phyloP scores from a whole-genome alignment of 768 basidiomycete species.

The Pulveroboletus sp. region DNA sequence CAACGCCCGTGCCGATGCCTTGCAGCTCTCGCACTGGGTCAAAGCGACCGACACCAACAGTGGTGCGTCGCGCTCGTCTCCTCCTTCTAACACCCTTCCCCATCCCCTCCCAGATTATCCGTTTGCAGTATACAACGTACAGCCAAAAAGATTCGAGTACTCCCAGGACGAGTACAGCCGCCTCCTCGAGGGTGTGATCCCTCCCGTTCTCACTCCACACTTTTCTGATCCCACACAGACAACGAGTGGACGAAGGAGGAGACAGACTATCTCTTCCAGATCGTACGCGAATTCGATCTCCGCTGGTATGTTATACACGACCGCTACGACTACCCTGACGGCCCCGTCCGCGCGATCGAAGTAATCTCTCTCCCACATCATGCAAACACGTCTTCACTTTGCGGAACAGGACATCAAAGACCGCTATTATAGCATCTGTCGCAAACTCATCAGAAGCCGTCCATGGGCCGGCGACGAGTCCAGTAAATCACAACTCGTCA shows the following conservation, averaged over 20 bases:
- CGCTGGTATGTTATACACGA: constrained; percentile 90
- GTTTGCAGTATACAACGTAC: constrained; percentile 81
- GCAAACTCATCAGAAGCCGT: constrained; percentile 78
- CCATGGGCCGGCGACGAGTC: constrained; percentile 84
- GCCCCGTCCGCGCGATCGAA: constrained; percentile 60
- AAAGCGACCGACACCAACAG: constrained; percentile 55
- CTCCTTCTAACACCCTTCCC: background rate
- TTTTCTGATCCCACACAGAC: constrained; percentile 41
- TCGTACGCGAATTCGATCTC: constrained; percentile 78
- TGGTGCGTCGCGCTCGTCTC: constrained; percentile 39
- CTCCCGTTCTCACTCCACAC: background rate
- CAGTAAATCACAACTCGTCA: constrained; percentile 60
- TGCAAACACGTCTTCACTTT: background rate
- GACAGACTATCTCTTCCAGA: constrained; percentile 84
- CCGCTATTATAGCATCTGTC: constrained; percentile 87
- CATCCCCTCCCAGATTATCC: constrained; percentile 52
- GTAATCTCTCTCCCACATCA: constrained; percentile 33
- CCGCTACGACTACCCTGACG: constrained; percentile 74
- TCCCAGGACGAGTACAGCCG: constrained; percentile 83
- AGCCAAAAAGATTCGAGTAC: constrained; percentile 62
- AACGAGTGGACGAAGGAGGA: constrained; percentile 88
- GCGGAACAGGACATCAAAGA: constrained; percentile 75
- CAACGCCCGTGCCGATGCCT: constrained; percentile 56
- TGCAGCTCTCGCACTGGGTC: constrained; percentile 82
- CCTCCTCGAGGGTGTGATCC: constrained; percentile 62